A percentile compares a stretch with the other conserved stretches of the same genome.
Evolutionary conservation across 1,284 basidiomycete genomes (phyloP).

Genomic region (Ganoderma boninense): DNA sequence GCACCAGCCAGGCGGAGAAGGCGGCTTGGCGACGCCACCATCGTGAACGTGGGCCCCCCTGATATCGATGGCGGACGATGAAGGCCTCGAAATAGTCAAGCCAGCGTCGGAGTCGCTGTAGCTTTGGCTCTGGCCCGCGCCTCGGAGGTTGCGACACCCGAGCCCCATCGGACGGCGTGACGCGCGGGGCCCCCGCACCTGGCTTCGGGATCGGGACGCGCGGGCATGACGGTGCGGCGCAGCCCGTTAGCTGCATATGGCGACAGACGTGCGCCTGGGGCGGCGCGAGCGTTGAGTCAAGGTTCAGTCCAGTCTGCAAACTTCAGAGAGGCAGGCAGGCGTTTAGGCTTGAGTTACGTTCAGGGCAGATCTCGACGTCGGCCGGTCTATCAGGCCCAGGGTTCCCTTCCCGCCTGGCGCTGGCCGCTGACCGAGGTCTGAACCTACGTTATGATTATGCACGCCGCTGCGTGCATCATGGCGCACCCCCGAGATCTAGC

Average conservation of each 20-base stretch:
- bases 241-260: neutral
- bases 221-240: neutral
- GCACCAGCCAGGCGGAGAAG: neutral
- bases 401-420: neutral
- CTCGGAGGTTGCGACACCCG: neutral
- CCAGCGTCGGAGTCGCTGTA: no score
- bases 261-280: neutral
- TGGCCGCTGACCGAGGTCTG: conserved; percentile 1
- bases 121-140: conserved; percentile 3
- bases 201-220: conserved; percentile 8
- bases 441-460: neutral
- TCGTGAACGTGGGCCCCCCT: conserved; percentile 31
- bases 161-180: conserved; percentile 7
- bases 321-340: neutral
- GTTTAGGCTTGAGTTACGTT: neutral
- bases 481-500: neutral
- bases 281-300: neutral
- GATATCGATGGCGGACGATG: conserved; percentile 16
- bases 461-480: neutral
- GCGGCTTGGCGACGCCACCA: conserved; percentile 21
- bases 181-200: neutral
- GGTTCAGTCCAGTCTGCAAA: neutral
- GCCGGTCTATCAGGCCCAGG: neutral
- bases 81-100: conserved; percentile 21
- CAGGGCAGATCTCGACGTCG: conserved; percentile 6